Evolutionary conservation across 2,329 filamentous ascomycete genomes (phyloP).

Genomic region (Rugonectria rugulosa): DNA sequence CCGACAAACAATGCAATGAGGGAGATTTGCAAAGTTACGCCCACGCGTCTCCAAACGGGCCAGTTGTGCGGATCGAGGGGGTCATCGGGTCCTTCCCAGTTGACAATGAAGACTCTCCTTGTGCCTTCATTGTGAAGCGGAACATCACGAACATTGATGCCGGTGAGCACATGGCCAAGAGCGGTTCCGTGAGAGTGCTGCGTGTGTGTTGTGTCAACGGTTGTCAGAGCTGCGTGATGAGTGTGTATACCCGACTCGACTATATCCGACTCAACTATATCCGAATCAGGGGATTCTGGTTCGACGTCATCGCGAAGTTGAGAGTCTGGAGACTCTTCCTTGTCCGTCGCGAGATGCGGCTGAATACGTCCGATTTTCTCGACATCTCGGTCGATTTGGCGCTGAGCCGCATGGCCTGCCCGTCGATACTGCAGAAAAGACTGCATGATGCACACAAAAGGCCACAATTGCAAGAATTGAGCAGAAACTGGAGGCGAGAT

Average conservation of each 20-base stretch:
- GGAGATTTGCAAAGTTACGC: constrained; percentile 51
- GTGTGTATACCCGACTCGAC: neutral
- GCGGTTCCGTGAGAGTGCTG: constrained; percentile 24
- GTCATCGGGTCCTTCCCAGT: constrained; percentile 46
- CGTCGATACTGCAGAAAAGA: constrained; percentile 29
- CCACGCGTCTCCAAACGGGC: constrained; percentile 46
- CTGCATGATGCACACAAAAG: constrained; percentile 21
- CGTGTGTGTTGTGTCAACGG: constrained; percentile 16
- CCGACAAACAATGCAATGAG: constrained; percentile 59
- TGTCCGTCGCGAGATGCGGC: no score
- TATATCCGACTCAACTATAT: no score
- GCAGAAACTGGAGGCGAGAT: neutral
- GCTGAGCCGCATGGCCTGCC: constrained; percentile 28
- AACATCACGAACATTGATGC: constrained; percentile 41
- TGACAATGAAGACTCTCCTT: constrained; percentile 43
- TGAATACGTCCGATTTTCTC: constrained; percentile 15
- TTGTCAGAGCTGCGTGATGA: neutral
- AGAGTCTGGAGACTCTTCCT: neutral
- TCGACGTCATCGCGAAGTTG: no score
- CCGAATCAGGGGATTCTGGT: no score
- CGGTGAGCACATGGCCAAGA: constrained; percentile 41
- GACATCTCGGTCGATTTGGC: constrained; percentile 31
- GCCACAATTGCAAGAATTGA: neutral
- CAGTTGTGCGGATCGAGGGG: constrained; percentile 55
- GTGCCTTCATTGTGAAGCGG: constrained; percentile 33